These are phyloP conservation scores for Pseudodiploospora longispora DNA, from an alignment of 2,329 filamentous ascomycete species.

Conservation along the genomic window DNA sequence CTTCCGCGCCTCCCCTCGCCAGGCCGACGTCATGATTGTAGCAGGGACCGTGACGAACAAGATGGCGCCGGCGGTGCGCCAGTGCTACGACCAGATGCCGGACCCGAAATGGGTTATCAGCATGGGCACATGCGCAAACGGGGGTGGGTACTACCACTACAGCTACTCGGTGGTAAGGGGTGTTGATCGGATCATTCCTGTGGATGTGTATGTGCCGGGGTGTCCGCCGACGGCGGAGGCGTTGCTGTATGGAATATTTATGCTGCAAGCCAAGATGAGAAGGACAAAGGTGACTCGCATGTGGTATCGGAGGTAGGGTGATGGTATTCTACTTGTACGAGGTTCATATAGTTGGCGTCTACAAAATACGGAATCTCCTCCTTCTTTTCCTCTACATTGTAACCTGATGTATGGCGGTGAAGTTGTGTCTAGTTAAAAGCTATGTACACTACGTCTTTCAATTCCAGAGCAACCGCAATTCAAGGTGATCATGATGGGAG, in stretches of 20 bases:
- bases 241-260: constrained; percentile 51
- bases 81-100: constrained; percentile 62
- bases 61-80: constrained; percentile 56
- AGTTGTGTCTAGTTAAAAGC: no score
- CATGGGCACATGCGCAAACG: constrained; percentile 65
- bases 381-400: no score
- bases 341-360: no score
- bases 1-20: constrained; percentile 57
- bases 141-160: constrained; percentile 68
- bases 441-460: no score
- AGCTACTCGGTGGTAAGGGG: constrained; percentile 59
- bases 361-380: no score
- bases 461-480: no score
- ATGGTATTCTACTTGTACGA: no score
- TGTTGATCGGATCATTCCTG: constrained; percentile 57
- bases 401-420: no score
- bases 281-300: constrained; percentile 37
- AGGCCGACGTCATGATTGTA: constrained; percentile 59
- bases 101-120: constrained; percentile 57
- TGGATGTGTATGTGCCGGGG: constrained; percentile 61
- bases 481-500: no score
- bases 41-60: constrained; percentile 61
- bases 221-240: constrained; percentile 46
- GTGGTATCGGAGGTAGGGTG: constrained; percentile 40
- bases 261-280: constrained; percentile 63